Evolutionary conservation across 139 green algal species (phyloP).

Genomic region (Pseudopediastrum boryanum): DNA sequence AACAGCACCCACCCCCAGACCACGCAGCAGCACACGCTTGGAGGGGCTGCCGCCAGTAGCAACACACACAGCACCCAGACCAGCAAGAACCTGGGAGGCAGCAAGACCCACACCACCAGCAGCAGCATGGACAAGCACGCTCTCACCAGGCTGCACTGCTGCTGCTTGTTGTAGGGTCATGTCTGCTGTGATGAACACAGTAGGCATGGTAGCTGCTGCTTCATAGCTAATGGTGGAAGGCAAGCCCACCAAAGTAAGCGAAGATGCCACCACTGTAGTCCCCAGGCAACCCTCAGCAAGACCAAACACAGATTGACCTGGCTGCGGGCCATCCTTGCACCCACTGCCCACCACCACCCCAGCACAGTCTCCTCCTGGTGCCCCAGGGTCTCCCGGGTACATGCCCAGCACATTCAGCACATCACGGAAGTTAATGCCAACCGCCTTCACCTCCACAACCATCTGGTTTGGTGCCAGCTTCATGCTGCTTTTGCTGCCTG

Average conservation of each 20-base stretch:
- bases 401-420: constrained; percentile 83
- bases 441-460: constrained; percentile 58
- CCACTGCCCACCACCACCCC: constrained; percentile 49
- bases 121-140: constrained; percentile 76
- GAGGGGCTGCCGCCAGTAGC: constrained; percentile 71
- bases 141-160: constrained; percentile 42
- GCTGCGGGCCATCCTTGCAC: constrained; percentile 20
- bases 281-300: constrained; percentile 77
- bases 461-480: constrained; percentile 26
- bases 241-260: constrained; percentile 66
- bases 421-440: constrained; percentile 80
- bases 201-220: constrained; percentile 76
- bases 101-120: constrained; percentile 85
- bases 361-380: constrained; percentile 60
- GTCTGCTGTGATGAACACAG: constrained; percentile 84
- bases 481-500: background rate
- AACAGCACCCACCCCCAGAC: constrained; percentile 53
- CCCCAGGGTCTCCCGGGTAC: constrained; percentile 89
- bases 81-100: constrained; percentile 58
- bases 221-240: constrained; percentile 71
- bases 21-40: constrained; percentile 76
- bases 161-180: constrained; percentile 60
- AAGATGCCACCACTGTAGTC: constrained; percentile 65
- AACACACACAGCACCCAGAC: constrained; percentile 45
- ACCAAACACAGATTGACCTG: constrained; percentile 79